These are phyloP conservation scores for Fusarium virguliforme DNA, from an alignment of 2,329 filamentous ascomycete genomes.

Conservation along the genomic window DNA sequence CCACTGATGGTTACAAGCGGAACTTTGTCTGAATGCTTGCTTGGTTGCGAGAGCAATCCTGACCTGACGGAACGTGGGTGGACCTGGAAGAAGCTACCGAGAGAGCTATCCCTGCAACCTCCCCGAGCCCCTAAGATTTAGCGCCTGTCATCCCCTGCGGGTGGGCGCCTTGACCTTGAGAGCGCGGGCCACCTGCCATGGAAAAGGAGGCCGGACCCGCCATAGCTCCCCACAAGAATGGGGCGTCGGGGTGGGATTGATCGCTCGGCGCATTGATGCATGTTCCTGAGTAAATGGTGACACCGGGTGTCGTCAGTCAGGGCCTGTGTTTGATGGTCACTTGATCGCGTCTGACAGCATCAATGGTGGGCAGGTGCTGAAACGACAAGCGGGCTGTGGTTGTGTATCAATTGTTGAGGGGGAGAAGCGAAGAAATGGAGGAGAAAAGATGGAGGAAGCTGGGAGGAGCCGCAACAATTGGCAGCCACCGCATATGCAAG, in stretches of 20 bases:
- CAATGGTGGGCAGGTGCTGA: constrained; percentile 23
- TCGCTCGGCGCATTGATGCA: constrained; percentile 36
- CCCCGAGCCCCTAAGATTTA: constrained; percentile 42
- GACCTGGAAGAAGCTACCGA: constrained; percentile 44
- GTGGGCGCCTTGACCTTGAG: constrained; percentile 26
- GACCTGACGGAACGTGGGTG: constrained; percentile 20
- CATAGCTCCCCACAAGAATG: constrained; percentile 48
- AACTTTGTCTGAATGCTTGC: constrained; percentile 16
- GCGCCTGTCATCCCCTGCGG: constrained; percentile 32
- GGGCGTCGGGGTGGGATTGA: constrained; percentile 41
- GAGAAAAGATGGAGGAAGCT: constrained; percentile 31
- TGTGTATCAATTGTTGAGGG: constrained; percentile 20
- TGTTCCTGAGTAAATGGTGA: constrained; percentile 25
- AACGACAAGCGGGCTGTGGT: constrained; percentile 20
- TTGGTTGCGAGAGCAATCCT: background rate
- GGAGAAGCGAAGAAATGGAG: constrained; percentile 29
- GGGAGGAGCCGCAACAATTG: constrained; percentile 21
- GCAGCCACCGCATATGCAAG: constrained; percentile 36
- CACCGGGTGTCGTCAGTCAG: constrained; percentile 12
- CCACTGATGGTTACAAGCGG: constrained; percentile 22
- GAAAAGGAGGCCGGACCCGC: constrained; percentile 35
- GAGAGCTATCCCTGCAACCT: constrained; percentile 49
- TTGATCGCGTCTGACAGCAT: constrained; percentile 17
- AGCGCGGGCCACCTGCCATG: constrained; percentile 36
- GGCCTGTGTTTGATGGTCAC: constrained; percentile 7